Evolutionary conservation across 176 grass and related monocot genomes (phyloP), one percentile per base, ranked within the genome.

Genomic region (Metroxylon sagu): DNA sequence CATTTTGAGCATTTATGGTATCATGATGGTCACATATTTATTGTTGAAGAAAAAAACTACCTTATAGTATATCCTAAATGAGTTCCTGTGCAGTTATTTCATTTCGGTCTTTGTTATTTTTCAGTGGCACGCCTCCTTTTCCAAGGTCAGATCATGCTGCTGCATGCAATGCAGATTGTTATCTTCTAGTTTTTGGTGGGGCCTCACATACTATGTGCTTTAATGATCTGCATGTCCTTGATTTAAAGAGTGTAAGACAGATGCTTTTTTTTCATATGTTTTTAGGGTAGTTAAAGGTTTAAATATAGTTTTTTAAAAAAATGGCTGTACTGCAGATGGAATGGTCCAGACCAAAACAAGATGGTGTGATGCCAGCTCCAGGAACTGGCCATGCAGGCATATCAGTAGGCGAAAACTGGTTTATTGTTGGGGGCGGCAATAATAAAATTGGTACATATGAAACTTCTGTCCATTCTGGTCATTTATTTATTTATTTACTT

Each of bases 171-270:
- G 81, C 81, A 63, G 84, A 89, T 49, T 76, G 76, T 26, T 92
- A 98, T 81, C 87, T 98, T 78, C 65, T 98, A 60, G 89, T 98
- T 80, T 98, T 98, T 85, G 93, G 93, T 16, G 93, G 93, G 5
- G 93, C 84, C 14, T 98, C 93, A 48, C 87, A 98, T 73, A 84
- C 87, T 6, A 92, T 73, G 62, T 98, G 93, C 80, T 98, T 98
- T 64, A 92, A 85, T 73, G 93, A 98, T 79, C 61, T 98, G 57
- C 84, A 98, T 77, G 79, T 98, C 66, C 93, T 98, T 54, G 93
- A 98, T 80, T 80, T 98, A 79, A 69, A 98, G 68, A 79, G 76
- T 54, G 93, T 98, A 76, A 81, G 80, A 48, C 61, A 52, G 68
- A 52, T 18, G 19, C 25, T 74, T 56, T 48, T 30, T 66, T 56